phyloP scores from a whole-genome alignment of 1,284 basidiomycete species.

The Ganoderma leucocontextum region DNA sequence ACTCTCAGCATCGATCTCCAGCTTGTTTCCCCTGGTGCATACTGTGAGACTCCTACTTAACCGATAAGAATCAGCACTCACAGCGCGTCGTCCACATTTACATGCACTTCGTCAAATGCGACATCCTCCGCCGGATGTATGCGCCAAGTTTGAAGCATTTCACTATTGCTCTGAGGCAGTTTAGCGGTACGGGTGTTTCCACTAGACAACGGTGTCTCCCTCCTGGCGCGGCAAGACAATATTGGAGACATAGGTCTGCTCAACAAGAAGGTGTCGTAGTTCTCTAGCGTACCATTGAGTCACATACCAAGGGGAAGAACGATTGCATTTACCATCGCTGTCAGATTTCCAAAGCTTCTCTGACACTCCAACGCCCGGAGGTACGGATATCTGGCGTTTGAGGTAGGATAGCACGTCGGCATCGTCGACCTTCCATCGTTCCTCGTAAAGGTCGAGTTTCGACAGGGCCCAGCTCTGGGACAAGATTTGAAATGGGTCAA shows the following conservation, averaged over 20 bases:
- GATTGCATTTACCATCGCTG: constrained; percentile 32
- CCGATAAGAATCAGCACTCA: constrained; percentile 11
- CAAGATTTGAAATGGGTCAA: constrained; percentile 58
- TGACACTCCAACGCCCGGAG: constrained; percentile 14
- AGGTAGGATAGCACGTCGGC: constrained; percentile 49
- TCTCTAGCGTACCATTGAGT: constrained; percentile 33
- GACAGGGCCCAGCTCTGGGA: constrained; percentile 38
- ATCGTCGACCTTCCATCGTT: constrained; percentile 48
- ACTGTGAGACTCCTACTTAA: neutral
- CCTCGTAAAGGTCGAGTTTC: constrained; percentile 50
- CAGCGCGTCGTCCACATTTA: constrained; percentile 30
- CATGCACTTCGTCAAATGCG: neutral
- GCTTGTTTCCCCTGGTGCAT: constrained; percentile 43
- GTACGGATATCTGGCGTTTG: constrained; percentile 40
- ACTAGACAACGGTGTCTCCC: constrained; percentile 48
- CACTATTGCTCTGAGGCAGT: constrained; percentile 14
- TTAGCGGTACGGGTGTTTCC: neutral
- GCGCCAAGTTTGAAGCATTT: constrained; percentile 18
- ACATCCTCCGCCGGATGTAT: constrained; percentile 19
- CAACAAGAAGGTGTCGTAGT: constrained; percentile 35
- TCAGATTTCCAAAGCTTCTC: constrained; percentile 47
- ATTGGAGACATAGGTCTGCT: constrained; percentile 49
- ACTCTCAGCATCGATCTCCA: constrained; percentile 42
- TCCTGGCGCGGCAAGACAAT: constrained; percentile 47
- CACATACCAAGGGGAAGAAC: neutral